Evolutionary conservation across 768 basidiomycete species (phyloP), one percentile per base, ranked within the genome.

Genomic region (Boletales sp.): DNA sequence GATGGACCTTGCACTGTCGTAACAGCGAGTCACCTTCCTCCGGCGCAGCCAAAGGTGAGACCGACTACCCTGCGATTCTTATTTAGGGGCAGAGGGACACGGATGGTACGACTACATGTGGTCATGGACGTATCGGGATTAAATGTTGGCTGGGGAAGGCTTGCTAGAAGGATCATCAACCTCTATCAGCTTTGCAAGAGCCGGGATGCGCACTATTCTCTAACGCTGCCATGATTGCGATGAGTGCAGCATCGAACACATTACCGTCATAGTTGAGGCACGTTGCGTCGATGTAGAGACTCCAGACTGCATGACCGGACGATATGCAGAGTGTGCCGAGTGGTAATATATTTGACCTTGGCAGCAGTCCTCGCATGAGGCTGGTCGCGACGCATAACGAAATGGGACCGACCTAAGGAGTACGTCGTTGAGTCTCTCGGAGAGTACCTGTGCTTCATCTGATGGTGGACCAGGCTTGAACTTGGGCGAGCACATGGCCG

Each of bases 221-320:
- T 39, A 98, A 72, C 6, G 95, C 94, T 9, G 87, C 83, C 43
- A 93, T 81, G 76, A 94, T 88, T 0, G 92, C 91, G 18, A 97
- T 65, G 10, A 97, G 74, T 0, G 90, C 79, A 1, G 97, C 92
- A 56, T 99, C 97, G 51, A 94, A 92, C 1, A 79, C 87, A 62
- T 97, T 98, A 6, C 97, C 97, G 65, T 98, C 94, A 63, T 95
- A 97, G 70, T 97, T 98, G 56, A 99, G 90, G 64, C 95, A 97
- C 1, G 87, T 90, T 27, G 90, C 83, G 57, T 99, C 97, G 57
- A 97, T 78, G 62, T 97, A 98, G n/a, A 98, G 76, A 27, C 87
- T 87, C 93, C 94, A 99, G 0, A 75, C 93, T 0, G 91, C 79
- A 63, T 87, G 90, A 4, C 83, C 84, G 0, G 81, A 79, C 14